phyloP scores from a whole-genome alignment of 768 basidiomycete genomes.

The Lactarius vividus region DNA sequence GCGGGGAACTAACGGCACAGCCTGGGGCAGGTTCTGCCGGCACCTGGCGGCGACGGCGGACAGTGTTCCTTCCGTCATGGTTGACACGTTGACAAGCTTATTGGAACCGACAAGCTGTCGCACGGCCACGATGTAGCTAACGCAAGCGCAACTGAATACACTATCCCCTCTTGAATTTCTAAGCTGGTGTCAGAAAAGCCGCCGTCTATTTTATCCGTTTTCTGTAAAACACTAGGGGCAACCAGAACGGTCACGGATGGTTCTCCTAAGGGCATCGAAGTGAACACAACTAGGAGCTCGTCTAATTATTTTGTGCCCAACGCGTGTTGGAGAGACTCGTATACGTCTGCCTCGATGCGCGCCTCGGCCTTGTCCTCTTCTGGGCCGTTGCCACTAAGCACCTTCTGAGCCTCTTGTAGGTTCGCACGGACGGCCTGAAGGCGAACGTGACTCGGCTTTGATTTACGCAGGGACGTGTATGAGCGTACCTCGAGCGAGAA shows the following conservation, averaged over 20 bases:
- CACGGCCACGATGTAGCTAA: neutral
- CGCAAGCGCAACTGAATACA: neutral
- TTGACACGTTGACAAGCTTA: neutral
- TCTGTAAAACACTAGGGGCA: neutral
- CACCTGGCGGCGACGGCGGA: no score
- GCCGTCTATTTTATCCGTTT: constrained; percentile 4
- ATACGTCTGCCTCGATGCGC: constrained; percentile 91
- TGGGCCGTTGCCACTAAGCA: constrained; percentile 76
- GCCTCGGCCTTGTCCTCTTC: constrained; percentile 95
- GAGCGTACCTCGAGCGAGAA: constrained; percentile 83
- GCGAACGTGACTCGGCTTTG: constrained; percentile 1
- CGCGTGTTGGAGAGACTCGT: constrained; percentile 91
- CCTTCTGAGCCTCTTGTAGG: constrained; percentile 83
- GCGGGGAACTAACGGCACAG: neutral
- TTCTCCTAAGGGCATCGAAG: neutral
- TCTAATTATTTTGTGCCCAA: constrained; percentile 48
- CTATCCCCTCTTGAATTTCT: neutral
- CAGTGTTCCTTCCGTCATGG: neutral
- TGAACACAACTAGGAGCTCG: constrained; percentile 8
- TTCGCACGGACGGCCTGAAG: constrained; percentile 83
- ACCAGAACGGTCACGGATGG: neutral
- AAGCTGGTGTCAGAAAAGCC: neutral
- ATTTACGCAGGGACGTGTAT: neutral
- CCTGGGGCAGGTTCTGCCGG: no score
- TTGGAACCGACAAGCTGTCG: neutral